These are phyloP conservation scores for Trametes polyzona DNA, from an alignment of 1,284 basidiomycete genomes.

Conservation along the genomic window DNA sequence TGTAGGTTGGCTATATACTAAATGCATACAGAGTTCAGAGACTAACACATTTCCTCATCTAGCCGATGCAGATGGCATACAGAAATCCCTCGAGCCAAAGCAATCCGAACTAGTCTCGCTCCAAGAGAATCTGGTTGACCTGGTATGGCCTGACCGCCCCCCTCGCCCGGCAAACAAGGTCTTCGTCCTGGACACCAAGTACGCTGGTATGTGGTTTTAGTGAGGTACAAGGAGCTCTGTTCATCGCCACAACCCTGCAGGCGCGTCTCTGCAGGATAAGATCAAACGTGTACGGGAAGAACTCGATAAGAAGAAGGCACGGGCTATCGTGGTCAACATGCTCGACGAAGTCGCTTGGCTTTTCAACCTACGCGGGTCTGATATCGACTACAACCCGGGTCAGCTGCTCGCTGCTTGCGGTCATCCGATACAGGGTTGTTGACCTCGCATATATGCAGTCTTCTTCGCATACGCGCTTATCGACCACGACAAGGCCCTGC, in stretches of 20 bases:
- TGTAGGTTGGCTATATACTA: conserved; percentile 40
- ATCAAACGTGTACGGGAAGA: conserved; percentile 69
- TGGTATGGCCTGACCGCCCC: conserved; percentile 81
- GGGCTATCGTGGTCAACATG: conserved; percentile 76
- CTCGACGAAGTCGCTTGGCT: conserved; percentile 94
- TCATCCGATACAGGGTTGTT: neutral
- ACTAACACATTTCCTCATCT: neutral
- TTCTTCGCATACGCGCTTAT: conserved; percentile 94
- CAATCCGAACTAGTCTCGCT: conserved; percentile 69
- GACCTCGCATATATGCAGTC: conserved; percentile 58
- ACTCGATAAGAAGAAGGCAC: conserved; percentile 64
- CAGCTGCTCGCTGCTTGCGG: conserved; percentile 12
- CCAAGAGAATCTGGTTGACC: conserved; percentile 78
- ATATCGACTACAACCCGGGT: conserved; percentile 92
- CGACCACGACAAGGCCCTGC: conserved; percentile 62
- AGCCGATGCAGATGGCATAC: conserved; percentile 66
- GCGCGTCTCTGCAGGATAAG: conserved; percentile 71
- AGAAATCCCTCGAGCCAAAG: conserved; percentile 52
- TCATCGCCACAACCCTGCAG: conserved; percentile 35
- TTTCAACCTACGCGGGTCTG: conserved; percentile 91
- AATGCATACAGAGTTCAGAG: conserved; percentile 8
- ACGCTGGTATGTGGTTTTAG: conserved; percentile 50
- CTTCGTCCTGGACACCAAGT: conserved; percentile 73
- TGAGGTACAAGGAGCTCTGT: neutral
- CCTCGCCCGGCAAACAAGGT: conserved; percentile 71